Conservation (phyloP, 1,284 basidiomycete species). For the Fomitopsis palustris region DNA sequence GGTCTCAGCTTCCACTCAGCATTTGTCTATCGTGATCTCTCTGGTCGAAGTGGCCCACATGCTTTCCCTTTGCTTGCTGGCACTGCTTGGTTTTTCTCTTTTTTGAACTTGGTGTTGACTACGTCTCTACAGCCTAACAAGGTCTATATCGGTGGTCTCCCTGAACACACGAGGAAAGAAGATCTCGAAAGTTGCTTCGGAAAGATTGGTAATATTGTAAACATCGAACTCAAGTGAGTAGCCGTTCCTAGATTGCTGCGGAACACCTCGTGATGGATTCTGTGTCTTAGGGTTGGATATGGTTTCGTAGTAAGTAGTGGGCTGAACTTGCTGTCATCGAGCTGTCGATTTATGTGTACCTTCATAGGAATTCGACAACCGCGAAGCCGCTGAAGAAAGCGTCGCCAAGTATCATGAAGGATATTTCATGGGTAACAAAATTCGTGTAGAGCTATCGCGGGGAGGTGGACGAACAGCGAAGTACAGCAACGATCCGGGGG, state of each 20-base stretch:
- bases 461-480: conserved; percentile 79
- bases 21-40: conserved; percentile 1
- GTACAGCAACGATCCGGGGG: conserved; percentile 72
- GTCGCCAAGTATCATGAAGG: conserved; percentile 84
- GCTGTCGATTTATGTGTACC: background rate
- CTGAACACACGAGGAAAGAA: conserved; percentile 78
- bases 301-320: conserved; percentile 75
- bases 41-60: conserved; percentile 7
- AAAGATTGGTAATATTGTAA: conserved; percentile 72
- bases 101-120: conserved; percentile 60
- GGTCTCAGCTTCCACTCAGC: background rate
- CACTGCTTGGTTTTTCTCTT: conserved; percentile 35
- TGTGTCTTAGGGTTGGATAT: conserved; percentile 61
- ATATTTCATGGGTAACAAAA: conserved; percentile 85
- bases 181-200: conserved; percentile 82
- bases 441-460: conserved; percentile 79
- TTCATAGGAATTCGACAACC: conserved; percentile 72
- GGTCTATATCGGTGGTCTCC: conserved; percentile 84
- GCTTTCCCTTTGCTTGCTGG: conserved; percentile 16
- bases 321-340: too few species aligned
- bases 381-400: conserved; percentile 78
- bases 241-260: background rate
- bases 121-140: conserved; percentile 76
- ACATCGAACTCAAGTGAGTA: conserved; percentile 80
- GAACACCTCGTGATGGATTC: conserved; percentile 3